Base-by-base conservation (phyloP, 2,329 filamentous ascomycete genomes). In the Scopulariopsis brevicaulis region DNA sequence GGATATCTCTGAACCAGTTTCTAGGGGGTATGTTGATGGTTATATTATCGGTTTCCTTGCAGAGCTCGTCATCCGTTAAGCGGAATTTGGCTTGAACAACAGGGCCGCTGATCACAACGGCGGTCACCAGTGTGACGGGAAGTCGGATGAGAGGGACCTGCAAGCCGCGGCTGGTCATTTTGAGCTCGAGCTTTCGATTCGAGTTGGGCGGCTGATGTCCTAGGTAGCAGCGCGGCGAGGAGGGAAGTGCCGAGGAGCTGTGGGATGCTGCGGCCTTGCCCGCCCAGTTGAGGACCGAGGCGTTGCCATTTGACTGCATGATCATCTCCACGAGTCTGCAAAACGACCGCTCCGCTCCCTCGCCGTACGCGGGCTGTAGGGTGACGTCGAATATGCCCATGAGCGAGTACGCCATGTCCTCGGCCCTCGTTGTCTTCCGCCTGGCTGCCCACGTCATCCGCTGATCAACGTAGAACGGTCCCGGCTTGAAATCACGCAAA, bases 341-440 rank as follows among this genome's bases (percentile, higher is more conserved):
- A 48, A 71, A 71, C 7, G 69, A 68, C 40, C 59, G 64, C 28
- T 32, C 53, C 7, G 18, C 43, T n/a, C 70, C 69, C 43, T 72
- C 70, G 2, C 70, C 71, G 24, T 71, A 73, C 0, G 71, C 60
- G 24, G 71, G 61, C 8, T 68, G 65, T 67, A 73, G 71, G 28
- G 67, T 67, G 4, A 73, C 64, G 40, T 61, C 64, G 28, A 70
- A 72, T 2, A 73, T 60, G 1, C 70, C 71, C 43, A 73, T 59
- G 25, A 73, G 54, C 34, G 65, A 68, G 56, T 72, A 73, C 0
- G 70, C 70, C 53, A 63, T 60, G 59, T 73, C 70, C 50, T 71
- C 65, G 35, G 51, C 14, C 11, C 67, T 64, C 1, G 61, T 65
- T 4, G 68, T 71, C 51, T 66, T 57, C 18, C 71, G 63, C 24